These are phyloP conservation scores for Eucommia ulmoides DNA, from an alignment of 257 asterid species.

Conservation along the genomic window DNA sequence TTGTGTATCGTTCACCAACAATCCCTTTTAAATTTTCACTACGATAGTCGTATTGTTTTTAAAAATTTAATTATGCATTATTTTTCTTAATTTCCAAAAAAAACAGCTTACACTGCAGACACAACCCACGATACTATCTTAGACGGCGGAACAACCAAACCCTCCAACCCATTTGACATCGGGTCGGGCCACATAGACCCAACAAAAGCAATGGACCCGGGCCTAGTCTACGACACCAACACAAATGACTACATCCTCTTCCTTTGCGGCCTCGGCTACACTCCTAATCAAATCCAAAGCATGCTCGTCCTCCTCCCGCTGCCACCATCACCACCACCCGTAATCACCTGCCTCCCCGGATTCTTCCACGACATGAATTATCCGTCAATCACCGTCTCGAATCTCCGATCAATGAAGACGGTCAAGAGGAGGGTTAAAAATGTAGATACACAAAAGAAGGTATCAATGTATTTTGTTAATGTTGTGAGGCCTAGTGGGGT, in stretches of 20 bases:
- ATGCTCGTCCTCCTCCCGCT: conserved; percentile 16
- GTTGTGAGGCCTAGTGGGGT: conserved; percentile 37
- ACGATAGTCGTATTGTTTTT: too few species aligned
- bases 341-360: conserved; percentile 1
- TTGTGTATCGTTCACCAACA: too few species aligned
- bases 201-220: conserved; percentile 45
- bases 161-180: conserved; percentile 35
- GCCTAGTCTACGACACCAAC: conserved; percentile 42
- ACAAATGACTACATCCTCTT: conserved; percentile 28
- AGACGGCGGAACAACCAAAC: conserved; percentile 19
- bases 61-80: too few species aligned
- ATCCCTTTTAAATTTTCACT: too few species aligned
- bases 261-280: conserved; percentile 26
- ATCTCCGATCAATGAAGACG: conserved; percentile 24
- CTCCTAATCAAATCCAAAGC: conserved; percentile 19
- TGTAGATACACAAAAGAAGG: conserved; percentile 20
- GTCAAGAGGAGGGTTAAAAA: conserved; percentile 20
- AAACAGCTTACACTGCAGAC: conserved; percentile 28
- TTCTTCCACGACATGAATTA: conserved; percentile 39
- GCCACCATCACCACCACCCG: conserved; percentile 8
- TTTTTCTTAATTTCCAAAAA: too few species aligned
- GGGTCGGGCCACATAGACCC: conserved; percentile 68
- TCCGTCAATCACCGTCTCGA: conserved; percentile 29
- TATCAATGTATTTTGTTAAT: conserved; percentile 28
- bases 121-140: conserved; percentile 19